Evolutionary conservation across 23 red algal genomes (phyloP).

Genomic region (Gracilaria vermiculophylla): DNA sequence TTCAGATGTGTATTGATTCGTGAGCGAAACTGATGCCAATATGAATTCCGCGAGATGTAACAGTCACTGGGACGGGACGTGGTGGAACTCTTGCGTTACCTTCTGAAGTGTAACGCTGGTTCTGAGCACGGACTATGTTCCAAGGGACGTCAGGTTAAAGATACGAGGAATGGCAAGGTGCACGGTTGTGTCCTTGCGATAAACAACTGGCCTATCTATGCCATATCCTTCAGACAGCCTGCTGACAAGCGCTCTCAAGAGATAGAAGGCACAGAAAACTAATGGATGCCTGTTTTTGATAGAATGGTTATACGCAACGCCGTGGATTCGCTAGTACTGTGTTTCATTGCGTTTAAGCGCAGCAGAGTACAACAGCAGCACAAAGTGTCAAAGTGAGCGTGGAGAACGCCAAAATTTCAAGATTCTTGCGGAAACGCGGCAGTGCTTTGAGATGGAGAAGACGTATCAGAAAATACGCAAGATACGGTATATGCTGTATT

Average conservation of each 20-base stretch:
- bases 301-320: too few relatives aligned
- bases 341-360: too few relatives aligned
- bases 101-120: constrained; percentile 15
- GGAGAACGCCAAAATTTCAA: too few relatives aligned
- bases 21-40: constrained; percentile 35
- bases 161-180: constrained; percentile 53
- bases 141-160: constrained; percentile 29
- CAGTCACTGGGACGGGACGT: background rate
- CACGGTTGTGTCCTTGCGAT: constrained; percentile 2
- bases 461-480: too few relatives aligned
- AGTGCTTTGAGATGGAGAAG: too few relatives aligned
- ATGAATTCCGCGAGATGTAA: background rate
- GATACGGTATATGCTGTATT: too few relatives aligned
- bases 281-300: too few relatives aligned
- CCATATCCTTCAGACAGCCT: constrained; percentile 52
- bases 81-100: constrained; percentile 23
- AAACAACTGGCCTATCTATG: constrained; percentile 15
- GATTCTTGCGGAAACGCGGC: too few relatives aligned
- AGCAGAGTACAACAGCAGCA: too few relatives aligned
- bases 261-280: background rate
- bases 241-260: constrained; percentile 7
- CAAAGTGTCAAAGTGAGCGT: background rate
- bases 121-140: background rate
- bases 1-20: constrained; percentile 30
- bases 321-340: too few relatives aligned